phyloP scores from a whole-genome alignment of 805 yeast genomes.

The Ogataea trehalophila region DNA sequence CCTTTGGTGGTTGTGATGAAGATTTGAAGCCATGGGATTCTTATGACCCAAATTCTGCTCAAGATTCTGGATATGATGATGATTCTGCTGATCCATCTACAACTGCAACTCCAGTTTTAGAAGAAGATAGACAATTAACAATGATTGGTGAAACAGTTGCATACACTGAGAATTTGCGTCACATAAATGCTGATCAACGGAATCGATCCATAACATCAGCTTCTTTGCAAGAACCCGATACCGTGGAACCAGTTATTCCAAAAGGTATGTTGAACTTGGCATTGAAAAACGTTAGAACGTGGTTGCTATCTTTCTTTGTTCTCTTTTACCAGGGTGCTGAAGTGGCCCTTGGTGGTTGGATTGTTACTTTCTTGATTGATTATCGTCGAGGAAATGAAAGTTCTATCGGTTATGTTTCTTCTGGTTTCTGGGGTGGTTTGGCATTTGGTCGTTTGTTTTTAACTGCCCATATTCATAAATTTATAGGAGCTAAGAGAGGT shows the following conservation, averaged over 20 bases:
- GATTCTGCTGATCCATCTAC: not conserved
- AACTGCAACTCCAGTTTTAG: conserved; percentile 2
- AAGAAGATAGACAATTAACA: conserved; percentile 13
- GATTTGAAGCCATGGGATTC: conserved; percentile 37
- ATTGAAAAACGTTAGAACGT: conserved; percentile 35
- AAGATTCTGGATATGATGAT: not conserved
- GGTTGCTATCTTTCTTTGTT: conserved; percentile 49
- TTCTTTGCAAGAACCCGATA: conserved; percentile 1
- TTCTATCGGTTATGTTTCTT: conserved; percentile 56
- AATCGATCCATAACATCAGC: not conserved
- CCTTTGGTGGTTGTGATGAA: conserved; percentile 46
- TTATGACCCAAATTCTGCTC: conserved; percentile 19
- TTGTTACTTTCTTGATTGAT: conserved; percentile 54
- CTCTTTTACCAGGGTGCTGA: conserved; percentile 68
- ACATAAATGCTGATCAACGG: conserved; percentile 5
- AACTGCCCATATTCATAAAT: conserved; percentile 34
- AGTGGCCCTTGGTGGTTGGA: conserved; percentile 68
- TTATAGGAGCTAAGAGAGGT: conserved; percentile 42
- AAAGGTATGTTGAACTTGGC: conserved; percentile 34
- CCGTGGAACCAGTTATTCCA: conserved; percentile 20
- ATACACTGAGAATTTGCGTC: conserved; percentile 12
- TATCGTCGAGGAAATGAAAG: conserved; percentile 44
- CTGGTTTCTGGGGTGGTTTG: conserved; percentile 71
- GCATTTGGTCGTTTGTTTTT: conserved; percentile 57
- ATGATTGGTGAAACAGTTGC: conserved; percentile 18